A percentile compares a stretch with the other conserved stretches of the same genome.
Evolutionary conservation across 495 filamentous ascomycete genomes (phyloP).

Genomic region (Talaromyces borbonicus): DNA sequence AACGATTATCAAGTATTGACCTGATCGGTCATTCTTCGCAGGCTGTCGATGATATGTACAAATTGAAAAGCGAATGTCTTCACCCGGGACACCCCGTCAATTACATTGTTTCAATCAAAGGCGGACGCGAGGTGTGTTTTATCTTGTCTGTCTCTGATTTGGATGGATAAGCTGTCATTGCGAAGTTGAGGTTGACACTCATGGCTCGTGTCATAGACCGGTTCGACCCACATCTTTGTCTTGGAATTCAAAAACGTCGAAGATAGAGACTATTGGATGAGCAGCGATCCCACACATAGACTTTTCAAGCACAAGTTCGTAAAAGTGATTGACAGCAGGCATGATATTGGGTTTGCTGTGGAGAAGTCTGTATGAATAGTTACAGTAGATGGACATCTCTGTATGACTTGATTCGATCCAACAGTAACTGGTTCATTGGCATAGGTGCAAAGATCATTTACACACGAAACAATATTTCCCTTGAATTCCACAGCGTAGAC

Average conservation of each 20-base stretch:
- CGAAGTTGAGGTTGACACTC: no score
- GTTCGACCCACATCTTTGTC: slow-evolving; percentile 51
- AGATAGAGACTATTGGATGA: slow-evolving; percentile 48
- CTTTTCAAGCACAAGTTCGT: slow-evolving; percentile 31
- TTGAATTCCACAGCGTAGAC: no score
- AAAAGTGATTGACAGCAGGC: slow-evolving; percentile 16
- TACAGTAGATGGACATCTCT: not conserved
- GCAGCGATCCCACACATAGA: slow-evolving; percentile 39
- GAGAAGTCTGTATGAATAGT: not conserved
- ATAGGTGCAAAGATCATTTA: no score
- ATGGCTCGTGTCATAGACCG: slow-evolving; percentile 25
- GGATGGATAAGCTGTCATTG: no score
- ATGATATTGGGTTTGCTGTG: slow-evolving; percentile 31
- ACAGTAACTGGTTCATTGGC: no score
- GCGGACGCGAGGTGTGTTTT: slow-evolving; percentile 52
- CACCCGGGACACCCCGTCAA: slow-evolving; percentile 30
- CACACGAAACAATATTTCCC: no score
- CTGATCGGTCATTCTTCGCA: slow-evolving; percentile 10
- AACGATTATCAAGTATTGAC: not conserved
- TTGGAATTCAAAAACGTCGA: slow-evolving; percentile 47
- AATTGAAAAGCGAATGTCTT: slow-evolving; percentile 23
- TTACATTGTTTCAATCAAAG: slow-evolving; percentile 49
- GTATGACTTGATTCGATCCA: no score
- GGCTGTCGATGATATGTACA: slow-evolving; percentile 30
- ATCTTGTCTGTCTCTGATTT: no score